Percentiles rank a stretch among this genome's conserved stretches.
Evolutionary conservation across 257 asterid species (phyloP).

Genomic region (Solanum ossicruentum): DNA sequence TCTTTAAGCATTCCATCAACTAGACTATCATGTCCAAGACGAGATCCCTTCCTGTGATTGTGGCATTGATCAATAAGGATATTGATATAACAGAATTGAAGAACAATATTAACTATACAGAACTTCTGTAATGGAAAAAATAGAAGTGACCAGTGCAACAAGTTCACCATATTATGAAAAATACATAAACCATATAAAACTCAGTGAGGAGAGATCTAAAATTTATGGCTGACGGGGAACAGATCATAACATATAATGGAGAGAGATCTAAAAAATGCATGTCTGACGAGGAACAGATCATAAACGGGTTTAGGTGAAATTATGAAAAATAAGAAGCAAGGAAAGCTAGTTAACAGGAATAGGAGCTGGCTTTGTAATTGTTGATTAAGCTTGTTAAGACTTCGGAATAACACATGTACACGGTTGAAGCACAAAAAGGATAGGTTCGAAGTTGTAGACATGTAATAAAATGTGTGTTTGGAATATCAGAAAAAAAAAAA

Average conservation of each 20-base stretch:
- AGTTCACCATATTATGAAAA: neutral
- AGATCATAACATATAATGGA: neutral
- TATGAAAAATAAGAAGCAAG: neutral
- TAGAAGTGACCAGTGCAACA: neutral
- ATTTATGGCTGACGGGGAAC: neutral
- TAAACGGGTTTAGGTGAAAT: neutral
- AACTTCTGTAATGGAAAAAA: neutral
- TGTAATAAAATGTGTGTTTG: neutral
- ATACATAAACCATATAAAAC: neutral
- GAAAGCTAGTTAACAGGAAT: neutral
- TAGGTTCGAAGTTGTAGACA: neutral
- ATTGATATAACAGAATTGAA: neutral
- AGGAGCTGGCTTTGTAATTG: neutral
- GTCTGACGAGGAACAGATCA: neutral
- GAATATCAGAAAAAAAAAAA: neutral
- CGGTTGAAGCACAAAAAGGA: neutral
- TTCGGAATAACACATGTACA: neutral
- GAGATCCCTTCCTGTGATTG: slow-evolving; percentile 83
- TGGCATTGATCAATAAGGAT: neutral
- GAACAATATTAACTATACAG: neutral
- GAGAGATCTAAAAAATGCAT: neutral
- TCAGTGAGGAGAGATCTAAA: neutral
- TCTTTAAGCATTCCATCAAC: slow-evolving; percentile 99
- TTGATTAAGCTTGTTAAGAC: neutral
- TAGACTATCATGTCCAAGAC: slow-evolving; percentile 92